Base-by-base conservation (phyloP, 306 rosid genomes). In the Trichosanthes truncata region DNA sequence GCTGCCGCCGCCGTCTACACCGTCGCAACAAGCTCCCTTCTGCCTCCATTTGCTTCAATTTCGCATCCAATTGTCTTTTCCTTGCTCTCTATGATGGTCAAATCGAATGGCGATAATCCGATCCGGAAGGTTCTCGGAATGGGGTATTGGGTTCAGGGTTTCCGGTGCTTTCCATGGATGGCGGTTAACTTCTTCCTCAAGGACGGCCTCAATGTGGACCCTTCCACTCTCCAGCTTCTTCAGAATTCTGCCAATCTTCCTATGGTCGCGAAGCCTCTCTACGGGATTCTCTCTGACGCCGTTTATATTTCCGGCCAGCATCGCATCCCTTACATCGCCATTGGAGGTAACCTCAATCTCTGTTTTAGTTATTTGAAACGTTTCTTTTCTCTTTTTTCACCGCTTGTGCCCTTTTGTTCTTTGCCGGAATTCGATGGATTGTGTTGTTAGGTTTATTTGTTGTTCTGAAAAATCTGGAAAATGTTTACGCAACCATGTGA, bases 141-240 rank as follows among this genome's bases (percentile, higher is more conserved):
- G 81, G 97, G 97, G 3, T 93, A 62, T 78, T 95, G 91, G 93
- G 96, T 91, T 9, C 98, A 95, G 79, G 98, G 98, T 35, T 87
- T 95, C 82, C 87, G 97, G 77, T 91, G 98, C 45, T 87, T 92
- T 46, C 93, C 97, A 77, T 93, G 97, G 98, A 86, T 95, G 83
- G 97, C 84, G 12, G 91, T 95, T 57, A 88, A 78, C 81, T 94
- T 92, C 85, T 94, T 87, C 83, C 97, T 95, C 59, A 95, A 95
- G 55, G 98, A 95, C 80, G 91, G 85, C 0, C 89, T 95, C 72
- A 85, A 81, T 52, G 96, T 91, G n/a, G 89, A 92, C 29, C 91
- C 97, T 65, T 87, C 97, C 20, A 90, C 91, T 63, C 89, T 95
- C 4, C 98, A 95, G 81, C 61, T 95, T 74, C 97, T 95, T 26